phyloP scores from a whole-genome alignment of 345 rosid species.

The Trapa incisa region DNA sequence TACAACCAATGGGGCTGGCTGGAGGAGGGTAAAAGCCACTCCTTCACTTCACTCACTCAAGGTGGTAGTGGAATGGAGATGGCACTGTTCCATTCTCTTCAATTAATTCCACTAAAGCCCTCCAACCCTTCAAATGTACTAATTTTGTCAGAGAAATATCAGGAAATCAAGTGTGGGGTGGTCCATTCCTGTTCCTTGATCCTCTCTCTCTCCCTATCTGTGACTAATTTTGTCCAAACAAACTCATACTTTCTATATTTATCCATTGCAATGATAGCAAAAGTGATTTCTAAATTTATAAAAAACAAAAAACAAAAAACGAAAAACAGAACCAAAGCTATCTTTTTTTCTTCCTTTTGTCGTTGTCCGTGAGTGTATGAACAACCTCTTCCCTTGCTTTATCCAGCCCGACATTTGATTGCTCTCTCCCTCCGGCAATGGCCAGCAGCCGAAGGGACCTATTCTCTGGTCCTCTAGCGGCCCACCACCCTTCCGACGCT shows the following conservation, averaged over 20 bases:
- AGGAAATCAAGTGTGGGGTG: no score
- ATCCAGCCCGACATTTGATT: slow-evolving; percentile 30
- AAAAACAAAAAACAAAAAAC: not conserved
- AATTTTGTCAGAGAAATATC: no score
- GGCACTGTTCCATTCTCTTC: no score
- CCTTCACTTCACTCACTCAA: no score
- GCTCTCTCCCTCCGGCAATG: not conserved
- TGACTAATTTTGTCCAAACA: not conserved
- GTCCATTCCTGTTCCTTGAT: not conserved
- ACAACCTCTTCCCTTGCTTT: slow-evolving; percentile 19
- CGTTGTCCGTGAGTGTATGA: slow-evolving; percentile 11
- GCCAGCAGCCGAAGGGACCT: slow-evolving; percentile 33
- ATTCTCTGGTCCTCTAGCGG: slow-evolving; percentile 23
- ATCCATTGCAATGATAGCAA: not conserved
- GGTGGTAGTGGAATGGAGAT: no score
- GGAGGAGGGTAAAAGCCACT: no score
- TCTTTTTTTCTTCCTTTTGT: slow-evolving; percentile 3
- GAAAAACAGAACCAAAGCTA: not conserved
- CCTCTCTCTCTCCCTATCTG: not conserved
- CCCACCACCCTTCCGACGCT: slow-evolving; percentile 1
- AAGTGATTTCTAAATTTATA: not conserved
- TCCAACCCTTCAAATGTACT: no score
- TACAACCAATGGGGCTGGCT: no score
- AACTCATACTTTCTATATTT: not conserved
- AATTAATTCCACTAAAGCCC: no score